Percentiles rank a stretch among this genome's conserved stretches.
phyloP scores from a whole-genome alignment of 805 yeast genomes.

The Cyberlindnera amylophila region DNA sequence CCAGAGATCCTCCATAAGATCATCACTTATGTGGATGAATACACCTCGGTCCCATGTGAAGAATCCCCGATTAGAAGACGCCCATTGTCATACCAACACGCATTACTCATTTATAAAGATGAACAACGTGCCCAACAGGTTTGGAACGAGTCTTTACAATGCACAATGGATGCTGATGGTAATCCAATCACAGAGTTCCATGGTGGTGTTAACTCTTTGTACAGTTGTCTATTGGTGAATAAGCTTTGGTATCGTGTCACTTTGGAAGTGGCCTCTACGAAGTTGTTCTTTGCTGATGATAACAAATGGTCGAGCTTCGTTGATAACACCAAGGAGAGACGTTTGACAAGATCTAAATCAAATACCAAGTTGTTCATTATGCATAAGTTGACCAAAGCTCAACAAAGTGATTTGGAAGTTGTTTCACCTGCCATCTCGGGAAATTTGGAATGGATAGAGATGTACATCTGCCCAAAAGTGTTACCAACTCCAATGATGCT shows the following conservation, averaged over 20 bases:
- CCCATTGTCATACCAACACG: constrained; percentile 67
- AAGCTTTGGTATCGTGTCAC: constrained; percentile 60
- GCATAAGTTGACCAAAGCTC: constrained; percentile 57
- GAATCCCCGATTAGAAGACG: constrained; percentile 55
- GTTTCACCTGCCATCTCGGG: constrained; percentile 43
- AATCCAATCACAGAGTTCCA: constrained; percentile 18
- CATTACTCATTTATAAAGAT: constrained; percentile 60
- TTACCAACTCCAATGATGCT: constrained; percentile 52
- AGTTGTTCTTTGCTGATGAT: constrained; percentile 51
- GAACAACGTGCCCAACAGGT: constrained; percentile 42
- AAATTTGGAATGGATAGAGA: constrained; percentile 63
- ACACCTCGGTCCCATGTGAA: constrained; percentile 58
- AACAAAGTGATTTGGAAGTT: constrained; percentile 50
- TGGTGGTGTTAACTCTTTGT: constrained; percentile 33
- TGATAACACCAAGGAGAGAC: constrained; percentile 6
- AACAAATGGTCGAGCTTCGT: constrained; percentile 41
- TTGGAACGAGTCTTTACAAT: constrained; percentile 34
- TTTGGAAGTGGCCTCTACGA: constrained; percentile 48
- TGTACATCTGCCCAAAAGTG: constrained; percentile 76
- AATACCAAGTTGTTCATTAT: constrained; percentile 50
- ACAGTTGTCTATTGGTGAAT: constrained; percentile 66
- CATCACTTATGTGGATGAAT: constrained; percentile 55
- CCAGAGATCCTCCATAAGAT: constrained; percentile 74
- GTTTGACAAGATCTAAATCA: constrained; percentile 22
- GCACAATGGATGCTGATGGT: constrained; percentile 14